Conservation (phyloP, 371 early-diverging fungal genomes). For the Mortierella sp. region DNA sequence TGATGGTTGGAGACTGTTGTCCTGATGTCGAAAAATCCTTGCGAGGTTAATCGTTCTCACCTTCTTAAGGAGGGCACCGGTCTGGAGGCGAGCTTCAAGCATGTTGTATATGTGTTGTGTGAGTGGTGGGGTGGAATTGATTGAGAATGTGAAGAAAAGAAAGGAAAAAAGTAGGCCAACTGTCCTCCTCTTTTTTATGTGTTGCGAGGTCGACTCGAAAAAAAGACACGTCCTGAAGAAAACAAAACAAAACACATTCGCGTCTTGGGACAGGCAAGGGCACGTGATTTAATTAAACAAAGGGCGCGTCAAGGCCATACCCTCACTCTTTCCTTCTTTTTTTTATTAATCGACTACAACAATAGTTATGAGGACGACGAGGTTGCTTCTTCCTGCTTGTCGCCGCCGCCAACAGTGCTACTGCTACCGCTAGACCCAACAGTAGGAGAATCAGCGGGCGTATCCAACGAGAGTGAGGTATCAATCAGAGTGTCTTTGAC, state of each 20-base stretch:
- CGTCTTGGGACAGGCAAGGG: not conserved
- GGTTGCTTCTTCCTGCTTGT: not conserved
- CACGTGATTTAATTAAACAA: conserved; percentile 3
- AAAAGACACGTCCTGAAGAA: conserved; percentile 21
- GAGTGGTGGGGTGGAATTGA: not conserved
- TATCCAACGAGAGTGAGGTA: conserved; percentile 21
- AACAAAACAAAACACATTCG: conserved; percentile 2
- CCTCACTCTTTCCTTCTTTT: not conserved
- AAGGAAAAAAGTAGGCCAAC: conserved; percentile 15
- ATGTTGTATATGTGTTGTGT: conserved; percentile 59
- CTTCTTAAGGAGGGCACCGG: conserved; percentile 88
- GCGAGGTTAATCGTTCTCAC: conserved; percentile 26
- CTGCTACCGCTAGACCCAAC: not conserved
- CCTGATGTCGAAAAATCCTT: not conserved
- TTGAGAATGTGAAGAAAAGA: conserved; percentile 11
- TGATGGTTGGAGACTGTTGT: not conserved
- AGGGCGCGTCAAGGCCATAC: not conserved
- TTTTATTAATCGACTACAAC: not conserved
- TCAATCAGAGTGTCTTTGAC: conserved; percentile 8
- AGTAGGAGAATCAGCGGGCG: conserved; percentile 27
- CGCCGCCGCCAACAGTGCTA: not conserved
- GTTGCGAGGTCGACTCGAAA: not conserved
- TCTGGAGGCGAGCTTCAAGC: conserved; percentile 88
- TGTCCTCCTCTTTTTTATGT: not conserved
- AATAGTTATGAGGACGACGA: not conserved